Base-by-base conservation (phyloP, 202 grass and related monocot genomes). In the Zizania palustris region DNA sequence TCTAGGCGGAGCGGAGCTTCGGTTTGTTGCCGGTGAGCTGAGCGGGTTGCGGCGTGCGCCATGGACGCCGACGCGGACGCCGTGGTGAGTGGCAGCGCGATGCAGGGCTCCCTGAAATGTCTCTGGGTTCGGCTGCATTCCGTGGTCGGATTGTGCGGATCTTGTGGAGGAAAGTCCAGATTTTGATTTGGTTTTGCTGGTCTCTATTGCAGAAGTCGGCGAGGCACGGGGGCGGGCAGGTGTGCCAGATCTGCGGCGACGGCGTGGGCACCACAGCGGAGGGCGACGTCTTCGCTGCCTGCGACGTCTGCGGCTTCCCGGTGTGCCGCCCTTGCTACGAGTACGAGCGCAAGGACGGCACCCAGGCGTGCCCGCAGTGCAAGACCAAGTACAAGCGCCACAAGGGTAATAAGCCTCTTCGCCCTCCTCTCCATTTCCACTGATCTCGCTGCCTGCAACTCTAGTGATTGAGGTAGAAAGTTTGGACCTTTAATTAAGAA, bases 361-460 rank as follows among this genome's bases (percentile, higher is more conserved):
- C 84, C 9, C 88, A 93, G 61, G 91, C 82, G 14, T 93, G 91
- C 75, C 91, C 88, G 2, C 91, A 93, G 77, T 93, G 91, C 91
- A 93, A 93, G 84, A 93, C 91, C 82, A 93, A 93, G 82, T 93
- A 93, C 91, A 93, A 93, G 82, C 85, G 88, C 67, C 91, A 93
- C 78, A 93, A 90, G 72, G 91, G 91, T 93, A 84, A 83, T 46
- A 3, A 10, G 7, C 6, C 21, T 28, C n/a, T 48, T 50, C 16
- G 51, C 22, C 13, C 7, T 18, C 28, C 43, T 61, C 33, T 38
- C 56, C 42, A 9, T 48, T 67, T 14, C 69, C 20, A 3, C 37
- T 54, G 43, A 74, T 73, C 43, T 42, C 16, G 39, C 69, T 11
- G 5, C 57, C 63, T 33, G 9, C 12, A 59, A 62, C 38, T 65